Percentiles rank a stretch among this genome's conserved stretches.
Conservation (phyloP, 441 rosid genomes). For the Syzygium syzygioides region DNA sequence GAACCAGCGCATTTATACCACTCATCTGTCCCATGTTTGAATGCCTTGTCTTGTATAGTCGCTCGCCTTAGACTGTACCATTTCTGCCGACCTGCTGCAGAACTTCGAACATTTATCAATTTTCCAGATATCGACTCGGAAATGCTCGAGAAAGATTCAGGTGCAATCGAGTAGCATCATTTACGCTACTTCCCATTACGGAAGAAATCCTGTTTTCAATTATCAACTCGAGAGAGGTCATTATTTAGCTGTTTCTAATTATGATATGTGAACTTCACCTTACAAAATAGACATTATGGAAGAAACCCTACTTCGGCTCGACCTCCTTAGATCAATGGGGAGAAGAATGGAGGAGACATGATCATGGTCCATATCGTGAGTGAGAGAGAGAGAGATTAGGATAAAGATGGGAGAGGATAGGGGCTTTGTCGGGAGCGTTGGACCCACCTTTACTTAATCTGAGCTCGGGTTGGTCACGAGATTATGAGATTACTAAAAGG, state of each 20-base stretch:
- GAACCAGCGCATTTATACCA: constrained; percentile 72
- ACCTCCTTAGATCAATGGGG: not conserved
- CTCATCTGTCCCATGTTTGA: constrained; percentile 62
- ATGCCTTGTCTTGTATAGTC: too few species aligned
- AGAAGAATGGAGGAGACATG: not conserved
- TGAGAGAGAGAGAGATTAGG: not conserved
- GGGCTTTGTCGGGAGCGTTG: not conserved
- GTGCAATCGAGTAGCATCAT: not conserved
- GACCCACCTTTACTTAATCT: not conserved
- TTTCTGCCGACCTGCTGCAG: not conserved
- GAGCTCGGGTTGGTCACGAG: too few species aligned
- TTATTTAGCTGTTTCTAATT: not conserved
- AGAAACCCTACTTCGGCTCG: not conserved
- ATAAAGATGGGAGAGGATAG: not conserved
- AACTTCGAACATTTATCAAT: not conserved
- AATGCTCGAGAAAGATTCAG: not conserved
- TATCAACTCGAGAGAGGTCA: not conserved
- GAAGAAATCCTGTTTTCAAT: too few species aligned
- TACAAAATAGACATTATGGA: not conserved
- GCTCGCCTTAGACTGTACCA: not conserved
- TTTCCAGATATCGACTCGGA: not conserved
- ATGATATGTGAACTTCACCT: not conserved
- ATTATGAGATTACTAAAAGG: too few species aligned
- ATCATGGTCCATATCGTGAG: not conserved
- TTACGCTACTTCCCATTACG: not conserved